Evolutionary conservation across 1,284 basidiomycete genomes (phyloP), one percentile per base, ranked within the genome.

Genomic region (Irpex lacteus): DNA sequence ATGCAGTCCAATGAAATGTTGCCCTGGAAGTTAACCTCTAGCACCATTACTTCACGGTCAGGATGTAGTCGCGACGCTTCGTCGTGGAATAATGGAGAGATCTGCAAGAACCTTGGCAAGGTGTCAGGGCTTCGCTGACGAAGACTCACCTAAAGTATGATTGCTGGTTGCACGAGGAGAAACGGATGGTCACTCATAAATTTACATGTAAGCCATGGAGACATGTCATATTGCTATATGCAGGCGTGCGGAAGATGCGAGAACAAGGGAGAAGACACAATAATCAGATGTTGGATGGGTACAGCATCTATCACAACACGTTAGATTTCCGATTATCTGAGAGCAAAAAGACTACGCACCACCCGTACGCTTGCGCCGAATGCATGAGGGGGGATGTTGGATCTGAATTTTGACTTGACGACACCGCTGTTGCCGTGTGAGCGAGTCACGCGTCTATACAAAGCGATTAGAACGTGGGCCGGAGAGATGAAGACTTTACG

Each of bases 371-470:
- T 88, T 66, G 96, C 96, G 80, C 97, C 96, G 79, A 99, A 98
- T 67, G 94, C 89, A 75, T 92, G 91, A 69, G 98, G 94, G 72
- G 98, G 97, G 73, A 99, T 91, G 88, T 99, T 99, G 76, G 89
- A 88, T 72, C 85, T 85, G 90, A 99, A 99, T 87, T 98, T 98
- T 82, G 92, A 90, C 82, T 97, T 97, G 76, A 98, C 97, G 73
- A 96, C 95, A 76, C 97, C 98, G 70, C 90, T 94, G 83, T 90
- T 94, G 72, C 97, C 96, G 81, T 98, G 95, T 73, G 95, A 86
- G 76, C 95, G 92, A 68, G 95, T 95, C 71, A 97, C 89, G 74
- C 94, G 94, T 73, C 93, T 94, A 52, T 21, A 52, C 62, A 15
- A 57, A 11, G 57, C 5, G 59, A 52, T 18, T 18, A 3, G 40